These are phyloP conservation scores for Penicillium angulare DNA, from an alignment of 495 filamentous ascomycete genomes.

Conservation along the genomic window DNA sequence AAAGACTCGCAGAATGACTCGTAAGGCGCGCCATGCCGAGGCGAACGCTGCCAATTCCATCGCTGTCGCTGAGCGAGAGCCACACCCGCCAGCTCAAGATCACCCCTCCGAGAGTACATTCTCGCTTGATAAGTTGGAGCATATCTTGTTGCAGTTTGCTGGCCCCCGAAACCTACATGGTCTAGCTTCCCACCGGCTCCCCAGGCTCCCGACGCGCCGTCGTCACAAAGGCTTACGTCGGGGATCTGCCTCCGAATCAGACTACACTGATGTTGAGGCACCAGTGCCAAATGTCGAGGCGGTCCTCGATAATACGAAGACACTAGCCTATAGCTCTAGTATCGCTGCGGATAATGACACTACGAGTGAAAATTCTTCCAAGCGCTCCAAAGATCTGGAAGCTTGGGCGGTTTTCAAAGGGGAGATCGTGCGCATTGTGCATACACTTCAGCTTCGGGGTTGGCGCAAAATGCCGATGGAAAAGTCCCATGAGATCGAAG, in stretches of 20 bases:
- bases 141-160: conserved; percentile 60
- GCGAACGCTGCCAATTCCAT: conserved; percentile 24
- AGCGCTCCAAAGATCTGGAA: conserved; percentile 62
- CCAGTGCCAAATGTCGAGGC: conserved; percentile 76
- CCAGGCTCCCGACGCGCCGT: conserved; percentile 31
- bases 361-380: conserved; percentile 25
- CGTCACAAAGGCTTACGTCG: conserved; percentile 37
- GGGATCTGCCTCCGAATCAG: conserved; percentile 70
- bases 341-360: conserved; percentile 46
- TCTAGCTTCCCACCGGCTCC: conserved; percentile 35
- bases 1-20: conserved; percentile 59
- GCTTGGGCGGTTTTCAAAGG: conserved; percentile 81
- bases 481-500: conserved; percentile 63
- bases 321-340: conserved; percentile 69
- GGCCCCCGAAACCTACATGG: conserved; percentile 25
- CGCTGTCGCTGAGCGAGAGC: conserved; percentile 21
- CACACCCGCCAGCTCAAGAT: conserved; percentile 26
- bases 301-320: conserved; percentile 83
- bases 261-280: conserved; percentile 69
- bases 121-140: conserved; percentile 67
- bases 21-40: conserved; percentile 36
- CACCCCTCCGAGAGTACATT: conserved; percentile 55
- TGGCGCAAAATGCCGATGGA: conserved; percentile 86
- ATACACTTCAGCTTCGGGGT: conserved; percentile 84
- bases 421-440: conserved; percentile 83